Evolutionary conservation across 2,329 filamentous ascomycete species (phyloP).

Genomic region (Hypoxylon sp.): DNA sequence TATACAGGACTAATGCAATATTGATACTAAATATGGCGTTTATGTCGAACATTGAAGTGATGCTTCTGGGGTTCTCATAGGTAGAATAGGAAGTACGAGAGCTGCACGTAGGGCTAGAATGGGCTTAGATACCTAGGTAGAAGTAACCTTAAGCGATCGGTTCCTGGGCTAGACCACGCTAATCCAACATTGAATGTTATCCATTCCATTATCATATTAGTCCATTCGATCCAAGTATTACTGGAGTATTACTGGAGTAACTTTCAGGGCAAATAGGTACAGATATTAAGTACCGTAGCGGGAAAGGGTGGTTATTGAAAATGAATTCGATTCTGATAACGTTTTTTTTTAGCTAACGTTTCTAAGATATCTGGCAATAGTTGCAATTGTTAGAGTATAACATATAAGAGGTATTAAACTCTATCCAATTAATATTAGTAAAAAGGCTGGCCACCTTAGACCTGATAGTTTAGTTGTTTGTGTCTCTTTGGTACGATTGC

Average conservation of each 20-base stretch:
- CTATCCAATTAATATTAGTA: no score
- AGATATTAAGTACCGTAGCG: conserved; percentile 17
- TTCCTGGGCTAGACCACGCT: conserved; percentile 16
- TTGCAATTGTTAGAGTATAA: no score
- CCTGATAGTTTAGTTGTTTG: no score
- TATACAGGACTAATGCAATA: neutral
- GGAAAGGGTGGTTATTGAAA: no score
- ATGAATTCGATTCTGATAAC: no score
- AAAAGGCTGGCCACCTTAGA: no score
- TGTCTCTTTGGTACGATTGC: no score
- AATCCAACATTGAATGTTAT: neutral
- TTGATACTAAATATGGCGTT: neutral
- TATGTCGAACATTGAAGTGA: neutral
- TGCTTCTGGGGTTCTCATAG: neutral
- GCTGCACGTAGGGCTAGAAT: neutral
- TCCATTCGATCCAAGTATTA: no score
- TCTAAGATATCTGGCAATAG: no score
- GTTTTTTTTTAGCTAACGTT: no score
- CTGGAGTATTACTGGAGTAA: neutral
- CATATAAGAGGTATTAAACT: no score
- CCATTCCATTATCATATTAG: no score
- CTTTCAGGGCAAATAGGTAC: conserved; percentile 7
- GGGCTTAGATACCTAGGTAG: neutral
- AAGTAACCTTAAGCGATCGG: conserved; percentile 6
- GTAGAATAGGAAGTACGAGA: neutral